These are phyloP conservation scores for Paragyromitra xinjiangensis DNA, from an alignment of 495 filamentous ascomycete genomes.

Conservation along the genomic window DNA sequence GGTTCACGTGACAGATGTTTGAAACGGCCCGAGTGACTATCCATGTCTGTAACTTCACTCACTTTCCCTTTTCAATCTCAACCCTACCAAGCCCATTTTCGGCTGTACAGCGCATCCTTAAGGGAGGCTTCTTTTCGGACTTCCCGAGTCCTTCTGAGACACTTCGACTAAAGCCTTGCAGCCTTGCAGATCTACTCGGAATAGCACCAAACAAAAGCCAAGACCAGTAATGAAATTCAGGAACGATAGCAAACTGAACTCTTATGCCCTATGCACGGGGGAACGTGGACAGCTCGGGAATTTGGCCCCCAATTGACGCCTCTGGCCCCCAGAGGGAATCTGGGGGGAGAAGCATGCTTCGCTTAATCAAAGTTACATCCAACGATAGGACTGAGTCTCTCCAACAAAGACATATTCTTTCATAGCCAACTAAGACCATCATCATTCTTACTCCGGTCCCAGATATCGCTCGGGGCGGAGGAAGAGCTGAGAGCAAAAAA, in stretches of 20 bases:
- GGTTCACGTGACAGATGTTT: constrained; percentile 18
- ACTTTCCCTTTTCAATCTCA: not conserved
- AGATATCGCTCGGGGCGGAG: constrained; percentile 6
- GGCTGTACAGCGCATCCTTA: not conserved
- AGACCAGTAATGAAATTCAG: not conserved
- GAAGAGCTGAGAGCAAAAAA: not conserved
- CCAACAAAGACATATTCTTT: not conserved
- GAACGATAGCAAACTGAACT: not conserved
- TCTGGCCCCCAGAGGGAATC: not conserved
- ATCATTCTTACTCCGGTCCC: constrained; percentile 21
- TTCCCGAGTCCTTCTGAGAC: not conserved
- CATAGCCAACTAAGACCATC: not conserved
- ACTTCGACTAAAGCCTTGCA: constrained; percentile 1
- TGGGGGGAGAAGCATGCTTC: not conserved
- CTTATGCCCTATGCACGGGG: constrained; percentile 10
- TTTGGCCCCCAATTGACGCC: constrained; percentile 4
- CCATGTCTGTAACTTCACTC: constrained; percentile 10
- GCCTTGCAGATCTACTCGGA: constrained; percentile 13
- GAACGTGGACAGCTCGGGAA: constrained; percentile 22
- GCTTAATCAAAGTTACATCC: constrained; percentile 10
- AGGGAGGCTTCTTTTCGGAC: not conserved
- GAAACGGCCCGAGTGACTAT: constrained; percentile 27
- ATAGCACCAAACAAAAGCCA: not conserved
- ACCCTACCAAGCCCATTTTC: not conserved
- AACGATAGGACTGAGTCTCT: not conserved